Evolutionary conservation across 2,329 filamentous ascomycete species (phyloP).

Genomic region (Claviceps digitariae): DNA sequence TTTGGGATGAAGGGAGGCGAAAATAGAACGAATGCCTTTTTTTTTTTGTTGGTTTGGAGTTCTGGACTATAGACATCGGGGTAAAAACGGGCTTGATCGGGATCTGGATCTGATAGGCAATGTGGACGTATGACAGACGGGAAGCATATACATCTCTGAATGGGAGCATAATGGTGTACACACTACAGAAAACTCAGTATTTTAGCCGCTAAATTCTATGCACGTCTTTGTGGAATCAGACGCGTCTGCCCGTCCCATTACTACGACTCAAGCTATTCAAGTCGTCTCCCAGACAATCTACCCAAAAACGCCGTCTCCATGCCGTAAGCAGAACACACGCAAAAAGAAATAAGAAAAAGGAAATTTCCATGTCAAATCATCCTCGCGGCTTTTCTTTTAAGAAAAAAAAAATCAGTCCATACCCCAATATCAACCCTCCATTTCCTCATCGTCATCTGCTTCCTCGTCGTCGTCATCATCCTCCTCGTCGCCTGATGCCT

Average conservation of each 20-base stretch:
- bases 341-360: neutral
- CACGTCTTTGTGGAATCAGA: neutral
- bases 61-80: neutral
- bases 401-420: too few species aligned
- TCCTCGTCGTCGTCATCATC: slow-evolving; percentile 37
- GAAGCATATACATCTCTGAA: neutral
- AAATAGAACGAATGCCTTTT: neutral
- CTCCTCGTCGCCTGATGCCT: slow-evolving; percentile 40
- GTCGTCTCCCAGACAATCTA: neutral
- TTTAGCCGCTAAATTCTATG: neutral
- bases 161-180: neutral
- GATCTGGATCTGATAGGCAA: neutral
- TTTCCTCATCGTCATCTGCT: slow-evolving; percentile 43
- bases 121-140: neutral
- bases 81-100: neutral
- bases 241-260: neutral
- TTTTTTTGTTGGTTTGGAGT: neutral
- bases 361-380: neutral
- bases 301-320: slow-evolving; percentile 13
- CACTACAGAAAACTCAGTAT: neutral
- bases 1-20: neutral
- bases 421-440: slow-evolving; percentile 26
- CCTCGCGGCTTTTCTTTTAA: neutral
- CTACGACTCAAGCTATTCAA: neutral
- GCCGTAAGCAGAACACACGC: neutral